Conservation (phyloP, 768 basidiomycete genomes). For the Rhodotorula paludigena region DNA sequence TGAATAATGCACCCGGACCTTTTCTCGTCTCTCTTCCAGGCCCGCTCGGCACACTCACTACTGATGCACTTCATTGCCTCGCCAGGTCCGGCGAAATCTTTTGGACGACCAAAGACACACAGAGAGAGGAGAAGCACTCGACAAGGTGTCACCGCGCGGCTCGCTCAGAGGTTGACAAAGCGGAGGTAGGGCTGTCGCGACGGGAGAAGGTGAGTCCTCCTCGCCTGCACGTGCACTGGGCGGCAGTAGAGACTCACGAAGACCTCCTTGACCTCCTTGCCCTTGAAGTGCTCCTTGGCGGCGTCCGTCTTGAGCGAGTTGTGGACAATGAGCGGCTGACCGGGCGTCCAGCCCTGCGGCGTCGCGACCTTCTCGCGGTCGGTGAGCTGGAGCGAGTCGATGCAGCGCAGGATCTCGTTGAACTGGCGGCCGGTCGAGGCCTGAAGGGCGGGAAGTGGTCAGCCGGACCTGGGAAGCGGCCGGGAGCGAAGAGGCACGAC, state of each 20-base stretch:
- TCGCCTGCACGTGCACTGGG: neutral
- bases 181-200: constrained; percentile 64
- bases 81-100: neutral
- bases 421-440: constrained; percentile 95
- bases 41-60: too few relatives aligned
- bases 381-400: constrained; percentile 89
- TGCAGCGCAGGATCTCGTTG: constrained; percentile 65
- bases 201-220: neutral
- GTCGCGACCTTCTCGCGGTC: constrained; percentile 48
- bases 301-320: constrained; percentile 61
- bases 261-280: constrained; percentile 64
- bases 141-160: too few relatives aligned
- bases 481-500: neutral
- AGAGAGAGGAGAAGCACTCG: too few relatives aligned
- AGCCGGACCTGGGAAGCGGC: neutral
- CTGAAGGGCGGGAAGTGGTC: neutral
- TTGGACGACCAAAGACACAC: neutral
- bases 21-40: too few relatives aligned
- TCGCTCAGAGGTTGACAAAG: constrained; percentile 39
- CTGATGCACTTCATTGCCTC: too few relatives aligned
- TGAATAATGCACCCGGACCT: too few relatives aligned
- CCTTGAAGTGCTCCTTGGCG: constrained; percentile 78
- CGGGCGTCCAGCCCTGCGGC: constrained; percentile 74
- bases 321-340: constrained; percentile 82
- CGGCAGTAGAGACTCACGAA: constrained; percentile 29